Conservation (phyloP, 2,329 filamentous ascomycete species). For the Phialophora verrucosa region DNA sequence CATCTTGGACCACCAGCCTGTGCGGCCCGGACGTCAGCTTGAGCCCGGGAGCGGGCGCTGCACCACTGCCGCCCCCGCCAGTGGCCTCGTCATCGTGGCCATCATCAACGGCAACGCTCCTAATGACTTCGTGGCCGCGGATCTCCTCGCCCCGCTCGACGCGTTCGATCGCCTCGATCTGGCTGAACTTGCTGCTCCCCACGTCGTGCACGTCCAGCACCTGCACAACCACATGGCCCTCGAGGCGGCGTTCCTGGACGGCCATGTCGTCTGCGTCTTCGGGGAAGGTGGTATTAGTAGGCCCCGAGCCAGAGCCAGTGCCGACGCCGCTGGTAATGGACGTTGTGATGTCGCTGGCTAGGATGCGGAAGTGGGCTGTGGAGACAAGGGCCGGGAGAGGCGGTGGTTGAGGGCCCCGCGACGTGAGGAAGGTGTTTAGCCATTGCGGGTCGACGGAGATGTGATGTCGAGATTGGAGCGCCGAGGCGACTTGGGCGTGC, state of each 20-base stretch:
- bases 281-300: constrained; percentile 64
- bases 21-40: constrained; percentile 66
- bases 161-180: constrained; percentile 73
- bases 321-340: constrained; percentile 53
- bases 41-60: no score
- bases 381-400: constrained; percentile 72
- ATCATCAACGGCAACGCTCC: constrained; percentile 64
- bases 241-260: constrained; percentile 62
- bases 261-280: constrained; percentile 59
- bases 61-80: no score
- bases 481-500: constrained; percentile 26
- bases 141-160: constrained; percentile 58
- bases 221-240: constrained; percentile 73
- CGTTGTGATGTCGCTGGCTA: constrained; percentile 75
- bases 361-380: constrained; percentile 79
- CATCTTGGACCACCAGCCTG: constrained; percentile 82
- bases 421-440: constrained; percentile 61
- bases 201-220: constrained; percentile 87
- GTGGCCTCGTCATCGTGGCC: no score
- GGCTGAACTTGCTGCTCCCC: constrained; percentile 78
- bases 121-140: constrained; percentile 79
- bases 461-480: constrained; percentile 33
- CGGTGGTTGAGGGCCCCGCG: constrained; percentile 59
- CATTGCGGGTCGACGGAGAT: constrained; percentile 43
- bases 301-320: constrained; percentile 36